phyloP scores from a whole-genome alignment of 2,329 filamentous ascomycete genomes.

The Beauveria caledonica region DNA sequence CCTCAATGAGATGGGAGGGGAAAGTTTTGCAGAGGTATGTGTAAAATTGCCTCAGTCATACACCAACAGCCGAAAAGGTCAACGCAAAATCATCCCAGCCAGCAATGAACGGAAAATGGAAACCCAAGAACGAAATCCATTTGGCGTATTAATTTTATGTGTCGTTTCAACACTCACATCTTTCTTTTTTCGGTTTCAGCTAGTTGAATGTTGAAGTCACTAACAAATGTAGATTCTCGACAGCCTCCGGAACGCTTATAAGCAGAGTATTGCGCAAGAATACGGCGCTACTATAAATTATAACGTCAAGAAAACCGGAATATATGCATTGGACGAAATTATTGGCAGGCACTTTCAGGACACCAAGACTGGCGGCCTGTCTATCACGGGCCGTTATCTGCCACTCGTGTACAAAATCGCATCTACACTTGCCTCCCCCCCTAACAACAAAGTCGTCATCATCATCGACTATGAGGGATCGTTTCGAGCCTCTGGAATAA shows the following conservation, averaged over 20 bases:
- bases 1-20: conserved; percentile 47
- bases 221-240: background rate
- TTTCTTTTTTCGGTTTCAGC: background rate
- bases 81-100: background rate
- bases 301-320: conserved; percentile 26
- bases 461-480: conserved; percentile 47
- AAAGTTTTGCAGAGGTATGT: conserved; percentile 52
- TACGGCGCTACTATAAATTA: background rate
- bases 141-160: too few species aligned
- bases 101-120: background rate
- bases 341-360: conserved; percentile 38
- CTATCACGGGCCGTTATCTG: conserved; percentile 43
- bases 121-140: background rate
- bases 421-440: conserved; percentile 40
- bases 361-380: conserved; percentile 38
- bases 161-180: background rate
- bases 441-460: conserved; percentile 40
- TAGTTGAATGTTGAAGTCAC: background rate
- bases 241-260: background rate
- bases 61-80: background rate
- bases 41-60: background rate
- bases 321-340: conserved; percentile 40
- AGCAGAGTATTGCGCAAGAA: background rate
- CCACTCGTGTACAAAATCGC: conserved; percentile 49
- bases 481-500: conserved; percentile 45